Conservation (phyloP, 345 rosid species). For the Anastatica hierochuntica region DNA sequence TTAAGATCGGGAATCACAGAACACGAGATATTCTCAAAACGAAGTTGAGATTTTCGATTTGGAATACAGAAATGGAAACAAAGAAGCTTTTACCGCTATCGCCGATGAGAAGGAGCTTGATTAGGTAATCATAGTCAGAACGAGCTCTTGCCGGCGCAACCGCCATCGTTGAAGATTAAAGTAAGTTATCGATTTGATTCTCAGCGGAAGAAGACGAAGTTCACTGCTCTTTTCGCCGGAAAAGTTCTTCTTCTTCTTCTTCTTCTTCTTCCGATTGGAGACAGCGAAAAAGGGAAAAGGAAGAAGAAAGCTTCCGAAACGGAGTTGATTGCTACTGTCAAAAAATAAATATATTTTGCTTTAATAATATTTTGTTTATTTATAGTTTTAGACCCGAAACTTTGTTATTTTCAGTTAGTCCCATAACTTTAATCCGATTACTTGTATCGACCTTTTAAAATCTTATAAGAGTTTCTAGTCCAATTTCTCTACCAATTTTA, state of each 20-base stretch:
- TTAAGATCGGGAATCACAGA: background rate
- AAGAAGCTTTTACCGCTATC: slow-evolving; percentile 35
- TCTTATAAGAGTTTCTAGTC: too few relatives aligned
- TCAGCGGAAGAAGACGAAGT: background rate
- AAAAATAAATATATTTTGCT: too few relatives aligned
- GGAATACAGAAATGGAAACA: background rate
- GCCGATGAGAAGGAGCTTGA: slow-evolving; percentile 45
- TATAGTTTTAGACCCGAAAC: background rate
- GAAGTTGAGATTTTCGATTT: too few relatives aligned
- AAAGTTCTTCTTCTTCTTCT: background rate
- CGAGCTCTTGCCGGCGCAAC: slow-evolving; percentile 51
- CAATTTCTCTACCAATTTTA: too few relatives aligned
- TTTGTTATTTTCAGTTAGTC: background rate
- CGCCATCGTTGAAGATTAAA: slow-evolving; percentile 26
- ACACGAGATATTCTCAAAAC: background rate
- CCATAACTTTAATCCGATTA: background rate
- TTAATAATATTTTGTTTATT: background rate
- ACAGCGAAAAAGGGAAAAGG: background rate
- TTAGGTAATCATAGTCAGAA: slow-evolving; percentile 43
- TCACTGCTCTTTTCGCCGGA: background rate
- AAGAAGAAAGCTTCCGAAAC: slow-evolving; percentile 3
- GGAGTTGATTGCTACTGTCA: slow-evolving; percentile 19
- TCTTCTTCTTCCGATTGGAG: background rate
- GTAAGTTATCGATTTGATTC: background rate
- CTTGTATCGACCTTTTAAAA: too few relatives aligned